Conservation (phyloP, 108 stramenopile species). For the Nitzschia sp. region DNA sequence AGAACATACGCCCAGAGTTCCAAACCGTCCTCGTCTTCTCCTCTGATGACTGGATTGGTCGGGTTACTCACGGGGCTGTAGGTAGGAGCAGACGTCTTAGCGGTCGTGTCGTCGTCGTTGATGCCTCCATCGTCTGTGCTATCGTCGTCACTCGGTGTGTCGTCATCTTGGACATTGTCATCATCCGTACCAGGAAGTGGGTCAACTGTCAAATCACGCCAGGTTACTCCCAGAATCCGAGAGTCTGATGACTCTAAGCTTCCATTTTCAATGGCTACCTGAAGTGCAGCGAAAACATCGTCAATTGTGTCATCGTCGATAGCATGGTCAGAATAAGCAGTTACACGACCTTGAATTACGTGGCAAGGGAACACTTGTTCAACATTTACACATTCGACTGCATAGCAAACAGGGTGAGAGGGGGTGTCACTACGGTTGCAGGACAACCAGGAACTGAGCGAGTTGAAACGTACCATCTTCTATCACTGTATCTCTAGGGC, state of each 20-base stretch:
- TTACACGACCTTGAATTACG: conserved; percentile 7
- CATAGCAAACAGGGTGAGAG: not conserved
- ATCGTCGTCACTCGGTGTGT: not conserved
- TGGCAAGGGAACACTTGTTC: conserved; percentile 12
- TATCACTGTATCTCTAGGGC: conserved; percentile 13
- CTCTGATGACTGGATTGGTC: conserved; percentile 1
- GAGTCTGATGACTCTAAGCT: conserved; percentile 2
- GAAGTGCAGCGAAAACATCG: not conserved
- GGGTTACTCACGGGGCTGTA: not conserved
- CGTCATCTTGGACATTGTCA: not conserved
- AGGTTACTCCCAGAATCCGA: conserved; percentile 5
- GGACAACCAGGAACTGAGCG: not conserved
- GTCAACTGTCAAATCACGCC: conserved; percentile 6
- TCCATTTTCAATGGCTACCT: conserved; percentile 2
- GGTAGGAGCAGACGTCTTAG: not conserved
- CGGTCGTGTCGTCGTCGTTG: not conserved
- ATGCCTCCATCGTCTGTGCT: not conserved
- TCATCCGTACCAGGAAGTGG: conserved; percentile 10
- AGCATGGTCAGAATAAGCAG: conserved; percentile 7
- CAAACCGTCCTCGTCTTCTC: not conserved
- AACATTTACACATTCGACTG: conserved; percentile 14
- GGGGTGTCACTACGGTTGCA: not conserved
- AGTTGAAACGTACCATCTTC: conserved; percentile 1
- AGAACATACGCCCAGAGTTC: conserved; percentile 9
- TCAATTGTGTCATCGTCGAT: not conserved